phyloP scores from a whole-genome alignment of 352 stramenopile species.

The Pythium brachiatum region DNA sequence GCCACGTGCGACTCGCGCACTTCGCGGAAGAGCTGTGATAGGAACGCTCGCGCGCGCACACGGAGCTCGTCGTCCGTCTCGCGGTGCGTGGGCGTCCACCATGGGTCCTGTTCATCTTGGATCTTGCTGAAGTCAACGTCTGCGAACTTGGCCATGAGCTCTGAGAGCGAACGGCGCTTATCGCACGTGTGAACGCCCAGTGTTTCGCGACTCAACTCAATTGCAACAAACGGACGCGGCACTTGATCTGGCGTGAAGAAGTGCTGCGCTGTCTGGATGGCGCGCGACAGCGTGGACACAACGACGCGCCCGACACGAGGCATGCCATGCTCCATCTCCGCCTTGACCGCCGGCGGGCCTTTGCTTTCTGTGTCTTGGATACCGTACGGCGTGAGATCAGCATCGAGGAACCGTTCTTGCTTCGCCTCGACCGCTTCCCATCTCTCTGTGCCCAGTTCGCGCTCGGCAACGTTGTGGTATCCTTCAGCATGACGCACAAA shows the following conservation, averaged over 20 bases:
- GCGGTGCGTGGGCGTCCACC: conserved; percentile 57
- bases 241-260: conserved; percentile 49
- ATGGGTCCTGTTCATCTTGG: conserved; percentile 44
- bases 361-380: conserved; percentile 47
- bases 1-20: conserved; percentile 53
- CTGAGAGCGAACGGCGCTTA: conserved; percentile 43
- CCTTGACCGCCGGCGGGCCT: conserved; percentile 29
- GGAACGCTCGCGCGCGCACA: conserved; percentile 41
- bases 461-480: conserved; percentile 65
- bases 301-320: conserved; percentile 56
- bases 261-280: conserved; percentile 66
- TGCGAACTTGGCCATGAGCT: conserved; percentile 52
- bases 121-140: conserved; percentile 61
- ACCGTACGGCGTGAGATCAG: conserved; percentile 58
- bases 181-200: conserved; percentile 69
- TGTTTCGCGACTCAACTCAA: conserved; percentile 67
- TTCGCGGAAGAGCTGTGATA: conserved; percentile 49
- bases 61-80: conserved; percentile 64
- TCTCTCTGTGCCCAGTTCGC: conserved; percentile 40
- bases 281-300: conserved; percentile 64
- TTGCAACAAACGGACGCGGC: conserved; percentile 40
- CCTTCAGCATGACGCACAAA: conserved; percentile 75
- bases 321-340: conserved; percentile 53
- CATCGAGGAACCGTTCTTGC: conserved; percentile 57
- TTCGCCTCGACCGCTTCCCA: conserved; percentile 67